These are phyloP conservation scores for Fusarium sp. DNA, from an alignment of 2,329 filamentous ascomycete species.

Conservation along the genomic window DNA sequence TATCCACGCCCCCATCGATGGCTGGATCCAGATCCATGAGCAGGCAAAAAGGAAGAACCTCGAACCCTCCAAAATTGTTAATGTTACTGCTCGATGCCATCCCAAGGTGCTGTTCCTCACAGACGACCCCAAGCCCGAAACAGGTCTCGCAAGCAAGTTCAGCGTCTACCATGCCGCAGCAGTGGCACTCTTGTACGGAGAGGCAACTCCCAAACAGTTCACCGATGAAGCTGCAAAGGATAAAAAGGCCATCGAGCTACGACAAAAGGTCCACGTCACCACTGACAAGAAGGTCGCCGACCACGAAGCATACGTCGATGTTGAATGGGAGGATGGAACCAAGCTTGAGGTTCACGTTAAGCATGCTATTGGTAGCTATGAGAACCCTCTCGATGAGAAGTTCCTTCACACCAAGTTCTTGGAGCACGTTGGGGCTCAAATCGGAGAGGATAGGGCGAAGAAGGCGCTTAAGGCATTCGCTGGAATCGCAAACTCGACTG, in stretches of 20 bases:
- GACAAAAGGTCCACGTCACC: slow-evolving; percentile 2
- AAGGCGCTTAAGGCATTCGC: slow-evolving; percentile 5
- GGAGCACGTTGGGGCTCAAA: slow-evolving; percentile 6
- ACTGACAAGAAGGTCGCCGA: slow-evolving; percentile 6
- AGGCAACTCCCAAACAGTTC: background rate
- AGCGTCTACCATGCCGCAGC: slow-evolving; percentile 14
- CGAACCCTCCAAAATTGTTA: background rate
- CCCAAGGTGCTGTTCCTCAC: slow-evolving; percentile 5
- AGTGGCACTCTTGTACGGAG: background rate
- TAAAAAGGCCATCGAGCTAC: background rate
- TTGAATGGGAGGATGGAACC: slow-evolving; percentile 2
- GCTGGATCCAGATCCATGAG: slow-evolving; percentile 8
- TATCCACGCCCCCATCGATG: slow-evolving; percentile 12
- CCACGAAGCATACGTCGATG: slow-evolving; percentile 5
- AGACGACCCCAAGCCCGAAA: slow-evolving; percentile 1
- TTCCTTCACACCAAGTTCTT: slow-evolving; percentile 8
- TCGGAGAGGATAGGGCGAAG: slow-evolving; percentile 4
- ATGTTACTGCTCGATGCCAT: background rate
- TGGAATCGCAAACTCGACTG: slow-evolving; percentile 1
- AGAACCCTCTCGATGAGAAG: slow-evolving; percentile 1
- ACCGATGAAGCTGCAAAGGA: slow-evolving; percentile 3
- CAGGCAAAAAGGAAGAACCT: background rate
- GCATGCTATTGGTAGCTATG: slow-evolving; percentile 6
- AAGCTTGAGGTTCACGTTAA: slow-evolving; percentile 4
- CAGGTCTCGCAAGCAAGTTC: slow-evolving; percentile 4